These are phyloP conservation scores for Tylopilus plumbeoviolaceoides DNA, from an alignment of 768 basidiomycete species.

Conservation along the genomic window DNA sequence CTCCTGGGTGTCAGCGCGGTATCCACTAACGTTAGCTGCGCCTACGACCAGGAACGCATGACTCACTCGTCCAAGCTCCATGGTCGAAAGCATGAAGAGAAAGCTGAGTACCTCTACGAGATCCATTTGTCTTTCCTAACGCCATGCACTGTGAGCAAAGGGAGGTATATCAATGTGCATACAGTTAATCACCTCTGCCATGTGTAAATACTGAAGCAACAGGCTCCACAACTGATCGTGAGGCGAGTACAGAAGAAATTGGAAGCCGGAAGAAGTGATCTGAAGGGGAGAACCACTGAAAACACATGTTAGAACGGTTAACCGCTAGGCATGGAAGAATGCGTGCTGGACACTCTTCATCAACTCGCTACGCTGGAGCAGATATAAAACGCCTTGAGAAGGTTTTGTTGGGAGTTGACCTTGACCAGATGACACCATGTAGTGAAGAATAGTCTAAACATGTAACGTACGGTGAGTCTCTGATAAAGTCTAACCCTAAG, in stretches of 20 bases:
- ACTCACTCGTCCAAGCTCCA: constrained; percentile 86
- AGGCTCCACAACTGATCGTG: constrained; percentile 96
- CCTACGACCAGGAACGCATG: background rate
- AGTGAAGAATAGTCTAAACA: constrained; percentile 87
- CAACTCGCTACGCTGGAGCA: constrained; percentile 79
- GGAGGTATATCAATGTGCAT: background rate
- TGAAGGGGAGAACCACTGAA: constrained; percentile 54
- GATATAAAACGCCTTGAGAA: constrained; percentile 76
- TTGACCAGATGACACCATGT: constrained; percentile 92
- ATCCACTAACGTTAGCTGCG: background rate
- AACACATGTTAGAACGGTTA: background rate
- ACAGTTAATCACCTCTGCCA: constrained; percentile 61
- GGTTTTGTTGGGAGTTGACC: constrained; percentile 74
- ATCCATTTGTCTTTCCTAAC: constrained; percentile 83
- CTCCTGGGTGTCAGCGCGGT: constrained; percentile 48
- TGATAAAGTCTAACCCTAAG: background rate
- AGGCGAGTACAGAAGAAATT: constrained; percentile 91
- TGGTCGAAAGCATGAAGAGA: constrained; percentile 94
- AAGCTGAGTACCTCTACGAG: constrained; percentile 91
- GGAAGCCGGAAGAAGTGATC: constrained; percentile 94
- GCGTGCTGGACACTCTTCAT: constrained; percentile 74
- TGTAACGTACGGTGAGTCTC: background rate
- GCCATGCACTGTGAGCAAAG: constrained; percentile 8
- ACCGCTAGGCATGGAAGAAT: background rate
- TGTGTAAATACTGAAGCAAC: constrained; percentile 82